Evolutionary conservation across 192 early-diverging fungal species (phyloP), one percentile per base, ranked within the genome.

Genomic region (Linnemannia schmuckeri): DNA sequence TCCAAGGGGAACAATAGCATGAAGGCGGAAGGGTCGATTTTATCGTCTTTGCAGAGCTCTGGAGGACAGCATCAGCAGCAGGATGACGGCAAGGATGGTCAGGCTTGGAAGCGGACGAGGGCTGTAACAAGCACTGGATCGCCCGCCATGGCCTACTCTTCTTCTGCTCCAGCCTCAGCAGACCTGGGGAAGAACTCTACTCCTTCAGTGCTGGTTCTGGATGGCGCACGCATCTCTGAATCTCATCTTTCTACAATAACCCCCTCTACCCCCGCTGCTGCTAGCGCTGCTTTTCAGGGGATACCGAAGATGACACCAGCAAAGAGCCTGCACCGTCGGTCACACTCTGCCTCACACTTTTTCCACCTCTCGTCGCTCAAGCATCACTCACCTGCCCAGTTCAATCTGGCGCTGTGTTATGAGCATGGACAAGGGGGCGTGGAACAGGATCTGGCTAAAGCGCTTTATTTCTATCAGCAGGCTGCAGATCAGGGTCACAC

Each of bases 391-490:
- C 78, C 81, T 6, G 88, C 77, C 0, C 88, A 88, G 17, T 82
- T 79, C 61, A 88, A 83, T 37, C 68, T 88, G 41, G 88, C 88
- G 9, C 47, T 83, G 1, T 88, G 82, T 55, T 88, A 83, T 54
- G 88, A 88, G n/a, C 79, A 83, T 61, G 87, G 87, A 55, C 83
- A 85, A 76, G 81, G 82, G 18, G 87, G 87, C 3, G 81, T 82
- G 0, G 82, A 77, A 5, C 76, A 74, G 54, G 87, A 88, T 40
- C 13, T 88, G 37, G 47, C 72, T 20, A 83, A 77, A 41, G 87
- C 87, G 17, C 4, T 83, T 4, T 70, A 88, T 77, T 88, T 81
- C 30, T 83, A 83, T 70, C 82, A 88, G 41, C 81, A 77, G 78
- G 80, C 87, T 1, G 82, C 82, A 41, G 82, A 83, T 73, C 81